Evolutionary conservation across 1,284 basidiomycete species (phyloP).

Genomic region (Mrakiaceae sp.): DNA sequence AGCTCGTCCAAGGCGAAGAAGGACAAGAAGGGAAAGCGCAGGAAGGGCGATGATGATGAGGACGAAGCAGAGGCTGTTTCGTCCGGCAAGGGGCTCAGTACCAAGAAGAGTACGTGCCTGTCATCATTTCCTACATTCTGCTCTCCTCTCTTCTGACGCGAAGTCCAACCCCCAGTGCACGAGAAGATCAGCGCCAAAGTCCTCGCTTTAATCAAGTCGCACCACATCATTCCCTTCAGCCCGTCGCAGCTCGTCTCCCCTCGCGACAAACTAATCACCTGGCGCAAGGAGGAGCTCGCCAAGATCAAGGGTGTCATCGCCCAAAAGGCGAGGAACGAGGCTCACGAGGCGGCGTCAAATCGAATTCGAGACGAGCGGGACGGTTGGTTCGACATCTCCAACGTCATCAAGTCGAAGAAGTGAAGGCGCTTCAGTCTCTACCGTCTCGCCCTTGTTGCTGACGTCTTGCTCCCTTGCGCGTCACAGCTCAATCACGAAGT

Average conservation of each 20-base stretch:
- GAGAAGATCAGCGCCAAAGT: not conserved
- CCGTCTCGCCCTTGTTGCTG: not conserved
- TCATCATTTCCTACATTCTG: not conserved
- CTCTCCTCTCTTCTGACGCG: not conserved
- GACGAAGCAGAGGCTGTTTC: not conserved
- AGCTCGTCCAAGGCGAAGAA: not conserved
- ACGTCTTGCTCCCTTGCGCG: not conserved
- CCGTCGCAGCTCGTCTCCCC: constrained; percentile 21
- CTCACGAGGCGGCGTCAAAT: constrained; percentile 24
- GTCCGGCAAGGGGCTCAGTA: not conserved
- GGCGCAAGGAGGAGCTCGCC: constrained; percentile 20
- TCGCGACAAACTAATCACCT: constrained; percentile 28
- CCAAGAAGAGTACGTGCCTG: not conserved
- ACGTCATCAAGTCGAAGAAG: constrained; percentile 23
- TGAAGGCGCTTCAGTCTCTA: not conserved
- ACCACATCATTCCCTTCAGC: constrained; percentile 7
- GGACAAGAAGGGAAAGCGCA: constrained; percentile 10
- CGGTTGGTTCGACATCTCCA: constrained; percentile 24
- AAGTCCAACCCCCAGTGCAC: not conserved
- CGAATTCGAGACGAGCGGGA: constrained; percentile 32
- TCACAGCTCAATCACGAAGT: not conserved
- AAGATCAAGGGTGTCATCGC: constrained; percentile 31
- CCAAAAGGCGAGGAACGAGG: constrained; percentile 31
- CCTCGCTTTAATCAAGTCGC: constrained; percentile 5
- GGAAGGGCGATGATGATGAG: not conserved